Evolutionary conservation across 148 eudicot species (phyloP), one percentile per base, ranked within the genome.

Genomic region (Vaccinium corymbosum): DNA sequence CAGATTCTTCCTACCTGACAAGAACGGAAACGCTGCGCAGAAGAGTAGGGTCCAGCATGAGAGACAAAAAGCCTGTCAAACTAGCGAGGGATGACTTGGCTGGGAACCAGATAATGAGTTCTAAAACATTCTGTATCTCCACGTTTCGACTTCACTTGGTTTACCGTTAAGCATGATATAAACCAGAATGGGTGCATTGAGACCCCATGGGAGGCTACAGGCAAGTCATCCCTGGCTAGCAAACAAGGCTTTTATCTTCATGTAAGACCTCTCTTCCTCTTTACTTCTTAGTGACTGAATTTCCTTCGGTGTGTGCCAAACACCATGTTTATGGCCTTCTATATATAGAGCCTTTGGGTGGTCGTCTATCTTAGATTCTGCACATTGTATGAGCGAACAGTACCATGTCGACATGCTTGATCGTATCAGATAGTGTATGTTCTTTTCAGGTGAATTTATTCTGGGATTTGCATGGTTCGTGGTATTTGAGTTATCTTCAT

Each of bases 11-110:
- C 73, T 13, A 68, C 38, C 42, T 27, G 73, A 13, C 78, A 27
- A 7, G 46, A 42, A 22, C 46, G 13, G 11, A 15, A 46, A 38
- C 15, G 49, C 62, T 29, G 48, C 32, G 20, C 17, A 32, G 85
- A 84, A 84, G 81, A 84, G 76, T 16, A 6, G 6, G 74, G 85
- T 64, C 81, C 22, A 66, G 85, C 85, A 84, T 78, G 85, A 84
- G n/a, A 78, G 32, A 78, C 64, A 64, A 78, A 78, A 82, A 51
- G 82, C 85, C 76, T 64, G 77, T 84, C 76, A 77, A 76, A 27
- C 38, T 84, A 78, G 73, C 85, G 82, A 35, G 12, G 22, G 85
- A 76, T 25, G 82, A 52, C 50, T 66, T 66, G 82, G 64, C 85
- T 68, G 85, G 35, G 19, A 42, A 22, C 72, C n/a, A 38, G 20